phyloP scores from a whole-genome alignment of 352 stramenopile species.

The Globisporangium iwayamae region DNA sequence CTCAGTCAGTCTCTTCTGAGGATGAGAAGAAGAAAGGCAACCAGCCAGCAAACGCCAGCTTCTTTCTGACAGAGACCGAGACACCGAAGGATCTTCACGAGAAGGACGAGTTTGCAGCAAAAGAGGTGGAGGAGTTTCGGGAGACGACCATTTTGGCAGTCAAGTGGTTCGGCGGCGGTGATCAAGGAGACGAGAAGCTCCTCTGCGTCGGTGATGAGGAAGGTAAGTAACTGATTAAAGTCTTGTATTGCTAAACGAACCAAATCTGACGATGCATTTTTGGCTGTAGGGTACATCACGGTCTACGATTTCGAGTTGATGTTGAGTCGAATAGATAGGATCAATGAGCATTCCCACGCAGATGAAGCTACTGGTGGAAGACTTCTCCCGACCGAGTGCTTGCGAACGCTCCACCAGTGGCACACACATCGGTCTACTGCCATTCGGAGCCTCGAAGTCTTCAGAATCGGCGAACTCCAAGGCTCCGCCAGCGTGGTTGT shows the following conservation, averaged over 20 bases:
- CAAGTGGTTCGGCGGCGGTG: conserved; percentile 25
- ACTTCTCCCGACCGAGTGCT: neutral
- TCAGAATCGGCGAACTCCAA: conserved; percentile 9
- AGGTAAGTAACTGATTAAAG: conserved; percentile 10
- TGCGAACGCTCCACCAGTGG: conserved; percentile 27
- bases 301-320: conserved; percentile 26
- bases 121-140: neutral
- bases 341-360: neutral
- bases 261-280: neutral
- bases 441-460: conserved; percentile 21
- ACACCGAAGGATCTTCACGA: neutral
- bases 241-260: too few species aligned
- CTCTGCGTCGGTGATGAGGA: conserved; percentile 41
- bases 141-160: conserved; percentile 16
- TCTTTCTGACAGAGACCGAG: conserved; percentile 19
- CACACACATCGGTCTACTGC: conserved; percentile 17
- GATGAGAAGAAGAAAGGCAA: conserved; percentile 2
- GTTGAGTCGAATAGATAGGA: conserved; percentile 1
- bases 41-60: neutral
- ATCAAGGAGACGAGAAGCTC: conserved; percentile 18
- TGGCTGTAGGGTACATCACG: conserved; percentile 24
- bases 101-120: neutral
- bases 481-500: conserved; percentile 13
- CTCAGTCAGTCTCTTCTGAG: neutral
- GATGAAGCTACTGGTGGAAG: neutral